phyloP scores from a whole-genome alignment of 2,329 filamentous ascomycete genomes.

The Alternaria postmessia region DNA sequence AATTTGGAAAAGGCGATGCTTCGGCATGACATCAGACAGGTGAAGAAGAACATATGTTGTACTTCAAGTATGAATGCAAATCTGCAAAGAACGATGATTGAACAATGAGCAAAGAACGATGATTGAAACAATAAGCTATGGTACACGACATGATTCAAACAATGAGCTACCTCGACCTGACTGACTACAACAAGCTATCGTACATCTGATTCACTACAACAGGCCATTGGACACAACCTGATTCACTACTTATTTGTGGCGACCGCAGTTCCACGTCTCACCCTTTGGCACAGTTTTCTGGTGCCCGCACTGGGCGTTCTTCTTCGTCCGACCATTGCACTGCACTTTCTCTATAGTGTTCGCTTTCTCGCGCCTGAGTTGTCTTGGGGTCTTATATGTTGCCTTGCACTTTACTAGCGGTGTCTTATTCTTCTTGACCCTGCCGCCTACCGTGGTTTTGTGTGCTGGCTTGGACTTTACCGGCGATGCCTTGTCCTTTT shows the following conservation, averaged over 20 bases:
- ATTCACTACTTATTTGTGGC: not conserved
- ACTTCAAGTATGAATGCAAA: not conserved
- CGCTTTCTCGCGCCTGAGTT: too few relatives aligned
- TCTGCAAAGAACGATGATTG: not conserved
- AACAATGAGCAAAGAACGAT: not conserved
- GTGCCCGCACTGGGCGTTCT: not conserved
- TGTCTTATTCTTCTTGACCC: not conserved
- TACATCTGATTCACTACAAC: too few relatives aligned
- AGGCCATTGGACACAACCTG: too few relatives aligned
- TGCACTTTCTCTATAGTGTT: not conserved
- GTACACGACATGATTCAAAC: too few relatives aligned
- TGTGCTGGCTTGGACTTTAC: not conserved
- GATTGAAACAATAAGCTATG: not conserved
- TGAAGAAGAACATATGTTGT: not conserved
- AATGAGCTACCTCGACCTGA: too few relatives aligned
- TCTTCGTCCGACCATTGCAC: not conserved
- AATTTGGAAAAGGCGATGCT: not conserved
- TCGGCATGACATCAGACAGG: too few relatives aligned
- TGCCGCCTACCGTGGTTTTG: not conserved
- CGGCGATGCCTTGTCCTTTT: not conserved
- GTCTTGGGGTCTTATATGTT: too few relatives aligned
- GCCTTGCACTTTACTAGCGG: too few relatives aligned
- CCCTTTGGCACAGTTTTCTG: not conserved
- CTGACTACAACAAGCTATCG: too few relatives aligned
- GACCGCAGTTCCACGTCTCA: slow-evolving; percentile 6